These are phyloP conservation scores for Kalmusia sp. DNA, from an alignment of 2,329 filamentous ascomycete genomes.

Conservation along the genomic window DNA sequence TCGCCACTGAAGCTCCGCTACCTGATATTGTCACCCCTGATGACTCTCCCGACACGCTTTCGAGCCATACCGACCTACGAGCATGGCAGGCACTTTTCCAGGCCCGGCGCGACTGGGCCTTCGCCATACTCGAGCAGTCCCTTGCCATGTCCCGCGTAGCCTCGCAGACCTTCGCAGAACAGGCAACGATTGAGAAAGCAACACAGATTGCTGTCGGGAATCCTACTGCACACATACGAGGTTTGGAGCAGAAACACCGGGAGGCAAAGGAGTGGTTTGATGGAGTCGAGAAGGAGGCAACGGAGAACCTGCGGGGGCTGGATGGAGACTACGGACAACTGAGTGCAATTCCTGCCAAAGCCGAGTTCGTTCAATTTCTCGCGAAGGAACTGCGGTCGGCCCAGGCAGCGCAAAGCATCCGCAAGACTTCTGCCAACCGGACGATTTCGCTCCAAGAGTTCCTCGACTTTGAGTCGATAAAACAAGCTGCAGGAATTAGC, in stretches of 20 bases:
- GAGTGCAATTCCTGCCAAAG: slow-evolving; percentile 68
- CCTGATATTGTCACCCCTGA: slow-evolving; percentile 66
- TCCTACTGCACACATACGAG: slow-evolving; percentile 75
- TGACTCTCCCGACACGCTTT: slow-evolving; percentile 78
- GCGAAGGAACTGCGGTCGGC: slow-evolving; percentile 40
- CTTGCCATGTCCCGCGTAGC: slow-evolving; percentile 67
- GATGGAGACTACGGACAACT: slow-evolving; percentile 73
- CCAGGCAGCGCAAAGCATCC: slow-evolving; percentile 28
- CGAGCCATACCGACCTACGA: slow-evolving; percentile 78
- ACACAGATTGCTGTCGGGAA: slow-evolving; percentile 88
- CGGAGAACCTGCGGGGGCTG: slow-evolving; percentile 69
- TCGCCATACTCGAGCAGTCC: slow-evolving; percentile 73
- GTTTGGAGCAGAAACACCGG: slow-evolving; percentile 74
- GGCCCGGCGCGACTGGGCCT: slow-evolving; percentile 80
- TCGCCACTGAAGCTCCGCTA: slow-evolving; percentile 60
- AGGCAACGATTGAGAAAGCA: slow-evolving; percentile 78
- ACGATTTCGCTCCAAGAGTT: slow-evolving; percentile 56
- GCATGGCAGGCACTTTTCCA: slow-evolving; percentile 91
- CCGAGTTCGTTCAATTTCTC: slow-evolving; percentile 66
- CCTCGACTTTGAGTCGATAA: slow-evolving; percentile 75
- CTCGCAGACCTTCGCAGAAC: slow-evolving; percentile 73
- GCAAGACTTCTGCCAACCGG: slow-evolving; percentile 31
- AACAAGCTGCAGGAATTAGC: slow-evolving; percentile 73
- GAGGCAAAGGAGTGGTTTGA: slow-evolving; percentile 75
- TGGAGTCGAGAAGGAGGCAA: slow-evolving; percentile 72